Conservation (phyloP, 441 rosid genomes). For the Populus trichocarpa region DNA sequence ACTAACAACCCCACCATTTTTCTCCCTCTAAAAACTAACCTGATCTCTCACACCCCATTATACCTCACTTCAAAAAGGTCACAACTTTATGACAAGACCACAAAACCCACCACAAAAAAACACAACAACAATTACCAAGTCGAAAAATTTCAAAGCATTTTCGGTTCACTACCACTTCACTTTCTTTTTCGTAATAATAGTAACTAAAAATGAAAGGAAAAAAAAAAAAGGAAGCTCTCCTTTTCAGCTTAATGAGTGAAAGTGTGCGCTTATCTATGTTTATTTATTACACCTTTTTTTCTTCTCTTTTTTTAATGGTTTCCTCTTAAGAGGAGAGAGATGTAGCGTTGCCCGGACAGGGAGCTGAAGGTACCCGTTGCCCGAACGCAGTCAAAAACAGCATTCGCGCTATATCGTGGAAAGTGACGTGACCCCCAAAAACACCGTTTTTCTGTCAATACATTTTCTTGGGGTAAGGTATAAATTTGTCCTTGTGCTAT, state of each 20-base stretch:
- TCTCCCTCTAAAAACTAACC: background rate
- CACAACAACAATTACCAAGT: background rate
- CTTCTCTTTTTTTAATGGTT: background rate
- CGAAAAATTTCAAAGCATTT: background rate
- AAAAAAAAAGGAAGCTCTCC: conserved; percentile 12
- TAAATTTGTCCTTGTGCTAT: background rate
- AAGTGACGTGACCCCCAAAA: conserved; percentile 41
- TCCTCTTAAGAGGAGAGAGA: conserved; percentile 6
- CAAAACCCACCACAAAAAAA: background rate
- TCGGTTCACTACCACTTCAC: background rate
- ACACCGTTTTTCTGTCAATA: conserved; percentile 14
- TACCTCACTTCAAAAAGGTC: background rate
- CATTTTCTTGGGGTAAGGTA: background rate
- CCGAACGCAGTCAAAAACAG: conserved; percentile 46
- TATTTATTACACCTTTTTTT: background rate
- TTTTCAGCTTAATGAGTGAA: conserved; percentile 24
- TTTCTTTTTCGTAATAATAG: conserved; percentile 22
- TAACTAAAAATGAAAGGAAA: conserved; percentile 13
- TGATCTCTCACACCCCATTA: background rate
- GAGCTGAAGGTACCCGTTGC: conserved; percentile 41
- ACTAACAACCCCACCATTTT: background rate
- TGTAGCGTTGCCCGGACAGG: conserved; percentile 32
- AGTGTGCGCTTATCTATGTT: conserved; percentile 18
- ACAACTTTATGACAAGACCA: background rate
- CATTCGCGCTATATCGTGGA: conserved; percentile 39